Base-by-base conservation (phyloP, 108 stramenopile genomes). In the Nitzschia inconspicua region DNA sequence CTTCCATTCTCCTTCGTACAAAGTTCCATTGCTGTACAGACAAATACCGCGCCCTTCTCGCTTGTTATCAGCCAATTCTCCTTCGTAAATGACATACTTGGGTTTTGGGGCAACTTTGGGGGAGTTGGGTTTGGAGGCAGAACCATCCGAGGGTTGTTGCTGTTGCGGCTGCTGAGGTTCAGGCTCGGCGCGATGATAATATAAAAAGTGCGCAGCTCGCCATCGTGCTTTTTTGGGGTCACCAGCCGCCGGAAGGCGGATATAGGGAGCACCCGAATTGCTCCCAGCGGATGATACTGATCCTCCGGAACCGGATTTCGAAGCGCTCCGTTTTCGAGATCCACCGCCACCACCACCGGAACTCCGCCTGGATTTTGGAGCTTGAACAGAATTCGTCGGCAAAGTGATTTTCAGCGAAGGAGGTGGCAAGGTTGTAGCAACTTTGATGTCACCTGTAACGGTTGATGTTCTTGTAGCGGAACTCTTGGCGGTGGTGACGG, bases 1-100 rank as follows among this genome's bases (percentile, higher is more conserved):
- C 57, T 70, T 76, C 95, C 95, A 96, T 47, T 77, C 60, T 13
- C 95, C 72, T 75, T 96, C 95, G 58, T 96, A 96, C 51, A 93
- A 63, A 44, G 78, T 78, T 19, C 67, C 66, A 64, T 93, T 87
- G 28, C 63, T 68, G 73, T 86, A 95, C 43, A 93, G 65, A 66
- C 88, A 89, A 10, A 90, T 70, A 16, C 95, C 95, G 1, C 73
- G 63, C 19, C 95, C 95, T 44, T 92, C 80, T 20, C 95, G 82
- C 18, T 76, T 48, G 24, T 34, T 36, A 40, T 78, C 62, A 11
- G 73, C 72, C 92, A 93, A 80, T 75, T 94, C 92, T 13, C 92
- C 92, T 75, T 94, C 92, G 67, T 94, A 94, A 42, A 94, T 77
- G 22, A 89, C 78, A 48, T 68, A 83, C 13, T 73, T 82, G 37